phyloP scores from a whole-genome alignment of 2,329 filamentous ascomycete species.

The Samsoniella hepiali region DNA sequence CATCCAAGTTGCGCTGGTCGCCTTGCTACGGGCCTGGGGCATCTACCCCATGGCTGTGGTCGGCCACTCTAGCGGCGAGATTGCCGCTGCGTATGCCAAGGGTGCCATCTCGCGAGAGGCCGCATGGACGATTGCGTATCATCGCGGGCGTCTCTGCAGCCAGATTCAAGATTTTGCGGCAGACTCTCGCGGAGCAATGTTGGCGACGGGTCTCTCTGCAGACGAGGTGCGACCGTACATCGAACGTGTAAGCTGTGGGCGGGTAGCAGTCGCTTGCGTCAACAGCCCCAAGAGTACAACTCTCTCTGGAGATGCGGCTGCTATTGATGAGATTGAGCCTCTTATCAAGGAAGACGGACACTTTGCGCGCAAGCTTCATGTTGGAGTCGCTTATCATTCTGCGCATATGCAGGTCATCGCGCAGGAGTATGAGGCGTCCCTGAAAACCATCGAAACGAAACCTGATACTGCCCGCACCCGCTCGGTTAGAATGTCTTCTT shows the following conservation, averaged over 20 bases:
- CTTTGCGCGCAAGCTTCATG: conserved; percentile 16
- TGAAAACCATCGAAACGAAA: too few relatives aligned
- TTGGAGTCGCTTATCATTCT: conserved; percentile 29
- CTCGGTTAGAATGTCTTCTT: too few relatives aligned
- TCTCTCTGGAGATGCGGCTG: conserved; percentile 29
- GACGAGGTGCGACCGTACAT: background rate
- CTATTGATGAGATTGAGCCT: conserved; percentile 23
- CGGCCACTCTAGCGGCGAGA: conserved; percentile 38
- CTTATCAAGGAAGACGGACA: conserved; percentile 19
- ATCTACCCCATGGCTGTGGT: conserved; percentile 28
- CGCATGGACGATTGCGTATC: background rate
- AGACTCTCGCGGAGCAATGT: background rate
- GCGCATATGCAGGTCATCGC: conserved; percentile 27
- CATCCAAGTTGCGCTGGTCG: conserved; percentile 38
- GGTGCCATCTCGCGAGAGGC: conserved; percentile 22
- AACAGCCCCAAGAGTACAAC: conserved; percentile 34
- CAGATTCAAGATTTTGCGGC: too few relatives aligned
- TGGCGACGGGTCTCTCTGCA: background rate
- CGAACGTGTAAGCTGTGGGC: conserved; percentile 18
- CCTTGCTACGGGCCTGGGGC: conserved; percentile 29
- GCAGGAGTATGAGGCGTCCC: too few relatives aligned
- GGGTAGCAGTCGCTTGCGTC: conserved; percentile 29
- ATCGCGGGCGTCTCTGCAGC: background rate
- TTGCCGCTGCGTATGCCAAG: conserved; percentile 34
- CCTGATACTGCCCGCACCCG: too few relatives aligned